phyloP scores from a whole-genome alignment of 2,329 filamentous ascomycete species.

The Monosporascus sp. region DNA sequence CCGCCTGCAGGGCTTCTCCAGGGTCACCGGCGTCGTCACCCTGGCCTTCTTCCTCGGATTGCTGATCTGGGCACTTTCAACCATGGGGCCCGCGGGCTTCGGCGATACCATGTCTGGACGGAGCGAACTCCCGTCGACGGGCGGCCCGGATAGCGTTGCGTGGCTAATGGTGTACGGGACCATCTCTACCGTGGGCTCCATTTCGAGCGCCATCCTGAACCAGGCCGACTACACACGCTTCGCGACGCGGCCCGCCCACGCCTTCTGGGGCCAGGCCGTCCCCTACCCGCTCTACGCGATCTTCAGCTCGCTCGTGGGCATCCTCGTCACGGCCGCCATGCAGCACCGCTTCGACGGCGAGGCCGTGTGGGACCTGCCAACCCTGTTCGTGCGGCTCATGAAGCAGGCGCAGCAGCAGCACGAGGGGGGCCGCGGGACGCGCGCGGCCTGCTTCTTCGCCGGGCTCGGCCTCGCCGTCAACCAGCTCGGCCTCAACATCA shows the following conservation, averaged over 20 bases:
- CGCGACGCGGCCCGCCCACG: constrained; percentile 8
- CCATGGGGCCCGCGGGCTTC: constrained; percentile 7
- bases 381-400: constrained; percentile 9
- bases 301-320: constrained; percentile 8
- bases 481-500: constrained; percentile 12
- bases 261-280: constrained; percentile 6
- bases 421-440: constrained; percentile 1
- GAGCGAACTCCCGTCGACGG: not conserved
- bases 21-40: constrained; percentile 6
- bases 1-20: constrained; percentile 5
- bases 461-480: constrained; percentile 8
- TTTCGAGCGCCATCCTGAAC: constrained; percentile 6
- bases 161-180: constrained; percentile 10
- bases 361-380: constrained; percentile 6
- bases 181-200: constrained; percentile 8
- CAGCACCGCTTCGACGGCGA: constrained; percentile 4
- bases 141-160: constrained; percentile 2
- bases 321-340: constrained; percentile 8
- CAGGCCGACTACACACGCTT: constrained; percentile 10
- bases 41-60: constrained; percentile 9
- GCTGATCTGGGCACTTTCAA: constrained; percentile 9
- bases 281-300: constrained; percentile 10
- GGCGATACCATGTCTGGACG: not conserved
- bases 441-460: constrained; percentile 10
- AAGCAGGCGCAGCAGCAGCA: constrained; percentile 5